Conservation (phyloP, 2,329 filamentous ascomycete genomes). For the Venturia nashicola region DNA sequence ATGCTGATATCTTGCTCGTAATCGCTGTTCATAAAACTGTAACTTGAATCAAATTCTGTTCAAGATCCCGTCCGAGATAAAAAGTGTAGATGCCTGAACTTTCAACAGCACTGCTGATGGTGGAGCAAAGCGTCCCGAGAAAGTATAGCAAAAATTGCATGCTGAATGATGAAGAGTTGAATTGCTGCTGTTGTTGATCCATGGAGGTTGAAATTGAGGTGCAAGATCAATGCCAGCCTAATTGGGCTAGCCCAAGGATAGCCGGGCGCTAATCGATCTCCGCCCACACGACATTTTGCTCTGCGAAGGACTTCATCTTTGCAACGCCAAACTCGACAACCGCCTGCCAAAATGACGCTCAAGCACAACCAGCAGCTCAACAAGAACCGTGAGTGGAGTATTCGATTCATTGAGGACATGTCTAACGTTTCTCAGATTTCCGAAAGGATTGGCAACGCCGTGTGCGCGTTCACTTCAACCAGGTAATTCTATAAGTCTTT, state of each 20-base stretch:
- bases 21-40: no score
- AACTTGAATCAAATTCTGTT: no score
- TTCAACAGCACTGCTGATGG: no score
- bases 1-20: no score
- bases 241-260: background rate
- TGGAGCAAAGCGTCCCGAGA: no score
- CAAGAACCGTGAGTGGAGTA: slow-evolving; percentile 54
- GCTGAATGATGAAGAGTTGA: no score
- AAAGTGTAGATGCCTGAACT: no score
- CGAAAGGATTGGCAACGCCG: slow-evolving; percentile 99
- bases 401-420: slow-evolving; percentile 7
- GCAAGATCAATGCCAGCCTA: background rate
- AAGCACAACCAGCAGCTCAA: slow-evolving; percentile 99
- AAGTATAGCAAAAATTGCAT: no score
- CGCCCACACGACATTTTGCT: background rate
- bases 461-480: slow-evolving; percentile 98
- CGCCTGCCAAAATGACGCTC: slow-evolving; percentile 53
- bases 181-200: no score
- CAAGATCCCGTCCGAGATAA: no score
- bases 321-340: background rate
- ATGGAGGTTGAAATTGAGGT: background rate
- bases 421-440: slow-evolving; percentile 57
- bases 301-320: background rate
- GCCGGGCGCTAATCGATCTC: background rate
- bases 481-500: slow-evolving; percentile 59